A percentile compares a stretch with the other conserved stretches of the same genome.
Evolutionary conservation across 768 basidiomycete species (phyloP).

Genomic region (Mycena capillaripes): DNA sequence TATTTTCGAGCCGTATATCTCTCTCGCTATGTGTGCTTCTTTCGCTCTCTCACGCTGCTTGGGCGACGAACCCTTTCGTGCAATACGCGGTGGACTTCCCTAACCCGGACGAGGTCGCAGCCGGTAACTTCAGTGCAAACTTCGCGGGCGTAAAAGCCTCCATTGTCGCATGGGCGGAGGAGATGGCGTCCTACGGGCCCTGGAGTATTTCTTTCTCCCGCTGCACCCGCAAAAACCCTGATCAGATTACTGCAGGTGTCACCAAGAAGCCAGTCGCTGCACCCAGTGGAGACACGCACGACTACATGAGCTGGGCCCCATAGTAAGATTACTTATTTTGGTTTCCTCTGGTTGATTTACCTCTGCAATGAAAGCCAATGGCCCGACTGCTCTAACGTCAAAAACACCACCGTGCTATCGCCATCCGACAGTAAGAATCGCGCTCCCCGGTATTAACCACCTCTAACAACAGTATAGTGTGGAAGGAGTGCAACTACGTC

Average conservation of each 20-base stretch:
- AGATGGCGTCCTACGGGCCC: conserved; percentile 58
- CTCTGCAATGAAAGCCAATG: conserved; percentile 57
- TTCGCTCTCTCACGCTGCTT: neutral
- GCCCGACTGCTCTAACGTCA: conserved; percentile 72
- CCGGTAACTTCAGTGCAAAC: conserved; percentile 53
- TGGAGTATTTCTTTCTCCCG: conserved; percentile 56
- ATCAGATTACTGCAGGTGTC: conserved; percentile 50
- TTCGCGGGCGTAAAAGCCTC: conserved; percentile 60
- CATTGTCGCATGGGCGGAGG: conserved; percentile 61
- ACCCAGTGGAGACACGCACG: conserved; percentile 69
- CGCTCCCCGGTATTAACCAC: neutral
- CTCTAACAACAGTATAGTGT: conserved; percentile 32
- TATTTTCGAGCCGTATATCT: neutral
- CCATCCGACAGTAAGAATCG: conserved; percentile 58
- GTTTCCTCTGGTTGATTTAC: neutral
- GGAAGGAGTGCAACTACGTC: conserved; percentile 69
- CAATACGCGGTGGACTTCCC: conserved; percentile 69
- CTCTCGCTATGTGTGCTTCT: neutral
- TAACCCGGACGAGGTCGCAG: conserved; percentile 62
- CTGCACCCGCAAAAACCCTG: no score
- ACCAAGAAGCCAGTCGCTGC: conserved; percentile 61
- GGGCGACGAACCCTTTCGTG: conserved; percentile 20
- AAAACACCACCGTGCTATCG: conserved; percentile 69
- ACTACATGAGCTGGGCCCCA: conserved; percentile 80
- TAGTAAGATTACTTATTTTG: conserved; percentile 65